These are phyloP conservation scores for Bassia scoparia DNA, from an alignment of 148 eudicot species.

Conservation along the genomic window DNA sequence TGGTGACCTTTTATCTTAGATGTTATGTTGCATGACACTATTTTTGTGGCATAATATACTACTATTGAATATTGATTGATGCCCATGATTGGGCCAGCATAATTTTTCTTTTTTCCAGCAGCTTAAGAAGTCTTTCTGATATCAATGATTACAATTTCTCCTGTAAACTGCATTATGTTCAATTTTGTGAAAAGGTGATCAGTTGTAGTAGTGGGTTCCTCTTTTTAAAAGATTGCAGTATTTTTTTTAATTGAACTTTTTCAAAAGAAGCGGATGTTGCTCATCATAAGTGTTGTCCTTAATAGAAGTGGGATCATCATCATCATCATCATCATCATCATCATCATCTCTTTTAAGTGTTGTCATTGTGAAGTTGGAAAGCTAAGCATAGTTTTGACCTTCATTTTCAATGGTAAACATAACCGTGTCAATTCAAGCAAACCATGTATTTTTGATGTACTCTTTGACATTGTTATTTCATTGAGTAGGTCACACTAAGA, in stretches of 20 bases:
- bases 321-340: too few species aligned
- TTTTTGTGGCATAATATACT: too few species aligned
- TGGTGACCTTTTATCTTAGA: neutral
- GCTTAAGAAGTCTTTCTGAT: neutral
- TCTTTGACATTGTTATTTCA: too few species aligned
- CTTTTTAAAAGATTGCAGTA: neutral
- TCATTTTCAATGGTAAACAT: too few species aligned
- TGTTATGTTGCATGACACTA: too few species aligned
- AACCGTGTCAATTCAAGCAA: too few species aligned
- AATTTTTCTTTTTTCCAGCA: neutral
- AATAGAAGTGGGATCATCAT: neutral
- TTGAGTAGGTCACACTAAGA: too few species aligned
- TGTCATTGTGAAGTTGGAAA: too few species aligned
- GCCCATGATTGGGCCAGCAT: neutral
- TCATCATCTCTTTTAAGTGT: too few species aligned
- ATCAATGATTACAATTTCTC: neutral
- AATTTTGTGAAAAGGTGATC: neutral
- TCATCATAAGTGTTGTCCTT: neutral
- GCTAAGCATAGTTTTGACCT: too few species aligned
- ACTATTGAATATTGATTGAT: too few species aligned
- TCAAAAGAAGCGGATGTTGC: constrained; percentile 7
- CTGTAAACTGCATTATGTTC: constrained; percentile 4
- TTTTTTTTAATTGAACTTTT: neutral
- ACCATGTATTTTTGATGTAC: too few species aligned
- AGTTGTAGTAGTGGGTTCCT: constrained; percentile 6